Conservation (phyloP, 148 eudicot species). For the Vaccinium myrtillus region DNA sequence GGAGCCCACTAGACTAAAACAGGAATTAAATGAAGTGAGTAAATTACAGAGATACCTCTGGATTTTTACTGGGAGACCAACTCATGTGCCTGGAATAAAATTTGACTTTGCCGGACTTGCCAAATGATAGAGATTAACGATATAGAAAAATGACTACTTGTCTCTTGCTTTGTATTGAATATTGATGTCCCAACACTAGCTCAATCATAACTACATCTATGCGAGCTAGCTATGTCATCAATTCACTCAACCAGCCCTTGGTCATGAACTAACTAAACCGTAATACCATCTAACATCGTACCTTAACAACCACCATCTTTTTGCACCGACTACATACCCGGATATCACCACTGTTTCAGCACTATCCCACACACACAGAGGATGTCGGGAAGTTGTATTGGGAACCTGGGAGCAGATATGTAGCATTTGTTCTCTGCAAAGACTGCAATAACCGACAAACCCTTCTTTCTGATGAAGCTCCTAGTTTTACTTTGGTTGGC, state of each 20-base stretch:
- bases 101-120: not conserved
- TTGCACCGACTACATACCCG: too few species aligned
- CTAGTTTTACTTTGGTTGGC: too few species aligned
- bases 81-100: not conserved
- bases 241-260: not conserved
- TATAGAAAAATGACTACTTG: not conserved
- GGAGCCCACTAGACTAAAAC: not conserved
- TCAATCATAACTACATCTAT: not conserved
- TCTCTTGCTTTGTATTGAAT: not conserved
- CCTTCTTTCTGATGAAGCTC: too few species aligned
- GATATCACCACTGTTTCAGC: too few species aligned
- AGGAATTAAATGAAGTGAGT: not conserved
- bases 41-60: not conserved
- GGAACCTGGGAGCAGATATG: too few species aligned
- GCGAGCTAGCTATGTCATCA: not conserved
- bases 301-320: too few species aligned
- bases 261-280: not conserved
- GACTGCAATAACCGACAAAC: too few species aligned
- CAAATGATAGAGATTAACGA: not conserved
- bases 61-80: not conserved
- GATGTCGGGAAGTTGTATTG: too few species aligned
- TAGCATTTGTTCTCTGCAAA: too few species aligned
- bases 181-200: not conserved
- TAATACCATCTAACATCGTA: not conserved
- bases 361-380: too few species aligned